phyloP scores from a whole-genome alignment of 208 protist genomes.

The Tetramitus jugosus region DNA sequence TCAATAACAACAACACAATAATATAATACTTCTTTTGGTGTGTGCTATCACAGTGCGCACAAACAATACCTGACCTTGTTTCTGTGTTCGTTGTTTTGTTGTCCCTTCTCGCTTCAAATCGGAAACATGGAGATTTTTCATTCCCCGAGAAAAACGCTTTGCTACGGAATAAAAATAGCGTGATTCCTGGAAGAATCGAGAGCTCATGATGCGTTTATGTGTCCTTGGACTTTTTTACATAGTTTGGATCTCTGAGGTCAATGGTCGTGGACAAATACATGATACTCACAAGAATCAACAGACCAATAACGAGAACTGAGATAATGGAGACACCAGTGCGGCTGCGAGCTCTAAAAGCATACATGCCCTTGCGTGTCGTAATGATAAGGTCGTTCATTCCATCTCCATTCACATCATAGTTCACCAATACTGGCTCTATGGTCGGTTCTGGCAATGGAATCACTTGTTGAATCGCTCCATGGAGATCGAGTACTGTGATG shows the following conservation, averaged over 20 bases:
- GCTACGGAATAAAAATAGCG: no score
- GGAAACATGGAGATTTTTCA: no score
- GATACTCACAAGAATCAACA: neutral
- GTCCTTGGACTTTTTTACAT: neutral
- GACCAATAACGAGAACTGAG: neutral
- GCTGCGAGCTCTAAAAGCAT: conserved; percentile 54
- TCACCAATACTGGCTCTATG: conserved; percentile 54
- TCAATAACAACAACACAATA: no score
- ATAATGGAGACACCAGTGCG: conserved; percentile 34
- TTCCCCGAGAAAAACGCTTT: no score
- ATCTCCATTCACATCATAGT: conserved; percentile 73
- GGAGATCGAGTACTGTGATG: conserved; percentile 52
- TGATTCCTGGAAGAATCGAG: no score
- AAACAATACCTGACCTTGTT: no score
- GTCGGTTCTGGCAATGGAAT: conserved; percentile 48
- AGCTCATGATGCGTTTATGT: no score
- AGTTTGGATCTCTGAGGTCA: conserved; percentile 11
- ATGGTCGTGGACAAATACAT: conserved; percentile 15
- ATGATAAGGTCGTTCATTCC: conserved; percentile 71
- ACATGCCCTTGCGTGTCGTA: conserved; percentile 50
- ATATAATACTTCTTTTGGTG: no score
- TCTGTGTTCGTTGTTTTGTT: no score
- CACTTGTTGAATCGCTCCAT: conserved; percentile 53
- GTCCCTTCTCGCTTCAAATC: no score
- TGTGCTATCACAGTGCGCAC: no score